Conservation (phyloP, 192 early-diverging fungal species). For the Podochytrium sp. region DNA sequence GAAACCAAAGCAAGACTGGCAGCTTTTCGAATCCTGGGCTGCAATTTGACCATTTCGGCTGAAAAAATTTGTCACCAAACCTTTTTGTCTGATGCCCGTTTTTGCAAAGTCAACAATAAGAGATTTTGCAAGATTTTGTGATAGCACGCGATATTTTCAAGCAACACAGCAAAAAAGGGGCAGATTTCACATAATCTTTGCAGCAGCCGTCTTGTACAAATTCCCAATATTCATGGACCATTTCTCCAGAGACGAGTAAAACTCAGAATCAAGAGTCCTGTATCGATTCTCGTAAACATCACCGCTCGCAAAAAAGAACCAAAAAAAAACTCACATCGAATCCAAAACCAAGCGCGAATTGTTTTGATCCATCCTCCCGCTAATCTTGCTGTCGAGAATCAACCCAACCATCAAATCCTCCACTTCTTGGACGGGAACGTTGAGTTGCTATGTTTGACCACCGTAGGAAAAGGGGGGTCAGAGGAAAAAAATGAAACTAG, state of each 20-base stretch:
- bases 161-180: too few species aligned
- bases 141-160: too few species aligned
- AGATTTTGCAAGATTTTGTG: too few species aligned
- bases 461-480: not conserved
- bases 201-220: conserved; percentile 56
- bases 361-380: conserved; percentile 90
- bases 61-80: too few species aligned
- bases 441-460: conserved; percentile 62
- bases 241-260: conserved; percentile 73
- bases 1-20: not conserved
- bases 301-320: not conserved
- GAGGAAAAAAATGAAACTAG: too few species aligned
- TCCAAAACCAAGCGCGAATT: conserved; percentile 76
- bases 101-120: too few species aligned
- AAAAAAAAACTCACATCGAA: conserved; percentile 57
- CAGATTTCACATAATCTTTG: conserved; percentile 21
- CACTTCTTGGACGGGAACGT: conserved; percentile 75
- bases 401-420: conserved; percentile 86
- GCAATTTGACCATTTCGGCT: not conserved
- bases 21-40: not conserved
- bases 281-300: too few species aligned
- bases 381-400: conserved; percentile 86
- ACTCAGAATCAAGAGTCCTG: conserved; percentile 64
- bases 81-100: too few species aligned
- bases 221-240: conserved; percentile 69